Percentiles rank a stretch among this genome's conserved stretches.
These are phyloP conservation scores for Lathyrus oleraceus DNA, from an alignment of 306 rosid species.

Conservation along the genomic window DNA sequence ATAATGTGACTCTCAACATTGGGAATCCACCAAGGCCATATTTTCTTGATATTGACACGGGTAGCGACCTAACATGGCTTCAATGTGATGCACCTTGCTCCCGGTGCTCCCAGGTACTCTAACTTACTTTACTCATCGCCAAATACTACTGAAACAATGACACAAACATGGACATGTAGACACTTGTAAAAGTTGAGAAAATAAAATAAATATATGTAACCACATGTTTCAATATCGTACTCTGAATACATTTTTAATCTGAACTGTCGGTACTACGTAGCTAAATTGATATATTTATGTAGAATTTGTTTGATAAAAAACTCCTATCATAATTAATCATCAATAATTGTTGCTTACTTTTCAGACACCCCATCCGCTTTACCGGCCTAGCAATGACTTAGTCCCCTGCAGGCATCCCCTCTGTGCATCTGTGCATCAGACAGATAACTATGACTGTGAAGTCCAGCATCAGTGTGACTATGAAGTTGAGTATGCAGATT, in stretches of 20 bases:
- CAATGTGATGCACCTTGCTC: conserved; percentile 92
- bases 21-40: conserved; percentile 91
- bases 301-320: neutral
- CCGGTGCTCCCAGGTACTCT: conserved; percentile 68
- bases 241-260: no score
- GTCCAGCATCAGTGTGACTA: conserved; percentile 81
- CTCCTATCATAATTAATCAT: neutral
- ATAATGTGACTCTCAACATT: conserved; percentile 72
- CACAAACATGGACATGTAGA: no score
- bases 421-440: conserved; percentile 59
- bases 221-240: no score
- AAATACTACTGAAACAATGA: no score
- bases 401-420: conserved; percentile 68
- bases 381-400: conserved; percentile 69
- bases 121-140: neutral
- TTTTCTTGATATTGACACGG: conserved; percentile 91
- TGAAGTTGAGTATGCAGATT: conserved; percentile 83
- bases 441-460: conserved; percentile 49
- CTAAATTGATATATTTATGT: neutral
- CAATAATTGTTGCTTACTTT: conserved; percentile 32
- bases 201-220: no score
- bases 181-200: no score
- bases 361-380: conserved; percentile 88
- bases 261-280: no score
- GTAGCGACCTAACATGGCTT: conserved; percentile 98